These are phyloP conservation scores for Epichloe festucae DNA, from an alignment of 2,329 filamentous ascomycete species.

Conservation along the genomic window DNA sequence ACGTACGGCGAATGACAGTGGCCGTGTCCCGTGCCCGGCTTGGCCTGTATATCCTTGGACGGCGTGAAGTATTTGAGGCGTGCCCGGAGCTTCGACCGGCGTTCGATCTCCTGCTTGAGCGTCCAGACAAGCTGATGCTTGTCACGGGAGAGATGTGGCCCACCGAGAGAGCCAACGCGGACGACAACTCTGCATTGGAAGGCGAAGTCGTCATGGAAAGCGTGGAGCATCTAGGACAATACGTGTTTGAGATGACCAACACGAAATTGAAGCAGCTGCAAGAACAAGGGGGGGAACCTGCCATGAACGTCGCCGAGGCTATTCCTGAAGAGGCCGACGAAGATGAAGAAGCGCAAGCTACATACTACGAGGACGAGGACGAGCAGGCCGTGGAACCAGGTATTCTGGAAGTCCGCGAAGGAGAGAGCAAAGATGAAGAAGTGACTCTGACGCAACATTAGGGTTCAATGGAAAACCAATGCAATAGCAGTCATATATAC, in stretches of 20 bases:
- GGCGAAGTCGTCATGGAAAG: conserved; percentile 67
- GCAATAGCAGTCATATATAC: background rate
- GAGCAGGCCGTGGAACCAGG: conserved; percentile 20
- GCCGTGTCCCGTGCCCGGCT: conserved; percentile 85
- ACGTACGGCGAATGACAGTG: conserved; percentile 86
- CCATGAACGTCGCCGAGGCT: conserved; percentile 10
- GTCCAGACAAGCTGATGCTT: conserved; percentile 70
- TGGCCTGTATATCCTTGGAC: conserved; percentile 83
- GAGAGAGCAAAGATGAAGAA: conserved; percentile 1
- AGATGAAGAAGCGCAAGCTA: conserved; percentile 17
- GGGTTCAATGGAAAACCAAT: background rate
- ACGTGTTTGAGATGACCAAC: conserved; percentile 91
- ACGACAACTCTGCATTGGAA: conserved; percentile 29
- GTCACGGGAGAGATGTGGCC: conserved; percentile 82
- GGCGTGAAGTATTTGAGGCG: conserved; percentile 75
- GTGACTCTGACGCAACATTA: background rate
- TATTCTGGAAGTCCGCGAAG: conserved; percentile 23
- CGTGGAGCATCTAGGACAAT: conserved; percentile 89
- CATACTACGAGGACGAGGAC: conserved; percentile 18
- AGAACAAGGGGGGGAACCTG: conserved; percentile 18
- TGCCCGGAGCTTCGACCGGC: conserved; percentile 80
- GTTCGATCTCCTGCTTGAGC: conserved; percentile 63
- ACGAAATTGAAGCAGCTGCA: conserved; percentile 39
- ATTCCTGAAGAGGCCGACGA: conserved; percentile 16
- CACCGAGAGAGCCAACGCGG: conserved; percentile 38